phyloP scores from a whole-genome alignment of 1,284 basidiomycete species.

The Singerocomus rubriflavus region DNA sequence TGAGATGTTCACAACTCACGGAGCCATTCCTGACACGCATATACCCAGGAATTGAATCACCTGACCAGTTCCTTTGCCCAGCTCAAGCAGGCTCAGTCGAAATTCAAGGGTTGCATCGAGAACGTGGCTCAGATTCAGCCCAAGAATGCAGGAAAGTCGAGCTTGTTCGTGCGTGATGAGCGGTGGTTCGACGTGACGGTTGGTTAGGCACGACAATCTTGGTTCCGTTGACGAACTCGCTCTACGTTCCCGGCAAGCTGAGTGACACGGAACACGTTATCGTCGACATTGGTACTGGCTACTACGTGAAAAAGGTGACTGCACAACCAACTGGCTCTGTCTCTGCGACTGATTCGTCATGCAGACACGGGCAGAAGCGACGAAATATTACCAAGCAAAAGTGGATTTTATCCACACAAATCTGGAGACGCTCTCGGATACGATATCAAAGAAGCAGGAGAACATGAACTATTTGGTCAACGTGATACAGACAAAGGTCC shows the following conservation, averaged over 20 bases:
- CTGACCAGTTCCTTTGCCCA: slow-evolving; percentile 91
- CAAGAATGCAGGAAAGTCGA: slow-evolving; percentile 62
- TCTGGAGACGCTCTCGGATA: slow-evolving; percentile 79
- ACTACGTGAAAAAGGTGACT: slow-evolving; percentile 90
- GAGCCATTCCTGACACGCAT: slow-evolving; percentile 7
- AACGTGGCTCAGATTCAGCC: slow-evolving; percentile 79
- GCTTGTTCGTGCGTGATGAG: background rate
- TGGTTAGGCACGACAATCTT: slow-evolving; percentile 78
- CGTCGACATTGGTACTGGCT: slow-evolving; percentile 95
- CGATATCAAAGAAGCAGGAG: slow-evolving; percentile 86
- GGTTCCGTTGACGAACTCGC: slow-evolving; percentile 89
- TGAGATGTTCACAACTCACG: slow-evolving; percentile 26
- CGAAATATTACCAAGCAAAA: slow-evolving; percentile 74
- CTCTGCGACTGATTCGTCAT: slow-evolving; percentile 1
- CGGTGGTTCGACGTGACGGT: background rate
- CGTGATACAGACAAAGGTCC: slow-evolving; percentile 77
- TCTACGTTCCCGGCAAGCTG: slow-evolving; percentile 93
- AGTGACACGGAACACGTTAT: slow-evolving; percentile 84
- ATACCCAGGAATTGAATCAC: slow-evolving; percentile 81
- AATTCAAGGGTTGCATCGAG: slow-evolving; percentile 87
- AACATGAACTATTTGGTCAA: slow-evolving; percentile 74
- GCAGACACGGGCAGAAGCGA: slow-evolving; percentile 77
- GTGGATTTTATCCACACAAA: slow-evolving; percentile 77
- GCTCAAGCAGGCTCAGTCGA: slow-evolving; percentile 88
- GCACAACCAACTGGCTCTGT: background rate